Conservation (phyloP, 2,329 filamentous ascomycete species). For the Botrytis medusae region DNA sequence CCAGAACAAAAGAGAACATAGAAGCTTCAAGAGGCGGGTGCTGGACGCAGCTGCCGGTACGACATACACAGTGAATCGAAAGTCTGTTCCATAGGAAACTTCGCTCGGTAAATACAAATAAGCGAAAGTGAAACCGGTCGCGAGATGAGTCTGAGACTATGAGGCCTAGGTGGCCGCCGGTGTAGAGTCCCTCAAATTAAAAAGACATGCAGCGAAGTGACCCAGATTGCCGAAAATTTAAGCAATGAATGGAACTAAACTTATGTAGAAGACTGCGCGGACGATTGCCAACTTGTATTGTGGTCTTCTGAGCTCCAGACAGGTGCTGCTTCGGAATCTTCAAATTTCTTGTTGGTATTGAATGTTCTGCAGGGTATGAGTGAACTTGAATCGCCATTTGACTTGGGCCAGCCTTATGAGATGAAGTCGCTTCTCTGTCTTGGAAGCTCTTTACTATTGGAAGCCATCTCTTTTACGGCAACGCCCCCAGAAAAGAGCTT, state of each 20-base stretch:
- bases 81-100: neutral
- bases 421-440: too few relatives aligned
- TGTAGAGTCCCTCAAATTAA: neutral
- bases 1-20: neutral
- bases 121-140: neutral
- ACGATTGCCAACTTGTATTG: neutral
- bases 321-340: rapidly evolving
- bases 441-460: too few relatives aligned
- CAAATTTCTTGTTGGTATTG: neutral
- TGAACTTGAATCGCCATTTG: too few relatives aligned
- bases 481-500: too few relatives aligned
- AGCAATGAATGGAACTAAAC: neutral
- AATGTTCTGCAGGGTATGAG: neutral
- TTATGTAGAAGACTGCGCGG: rapidly evolving
- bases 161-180: too few relatives aligned
- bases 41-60: neutral
- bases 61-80: neutral
- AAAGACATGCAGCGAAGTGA: neutral
- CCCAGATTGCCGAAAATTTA: neutral
- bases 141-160: neutral
- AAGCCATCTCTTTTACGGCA: too few relatives aligned
- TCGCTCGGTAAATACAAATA: neutral
- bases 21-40: neutral
- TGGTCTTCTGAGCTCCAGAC: neutral
- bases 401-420: too few relatives aligned